These are phyloP conservation scores for Paramecium sexaurelia DNA, from an alignment of 73 alveolate genomes.

Conservation along the genomic window DNA sequence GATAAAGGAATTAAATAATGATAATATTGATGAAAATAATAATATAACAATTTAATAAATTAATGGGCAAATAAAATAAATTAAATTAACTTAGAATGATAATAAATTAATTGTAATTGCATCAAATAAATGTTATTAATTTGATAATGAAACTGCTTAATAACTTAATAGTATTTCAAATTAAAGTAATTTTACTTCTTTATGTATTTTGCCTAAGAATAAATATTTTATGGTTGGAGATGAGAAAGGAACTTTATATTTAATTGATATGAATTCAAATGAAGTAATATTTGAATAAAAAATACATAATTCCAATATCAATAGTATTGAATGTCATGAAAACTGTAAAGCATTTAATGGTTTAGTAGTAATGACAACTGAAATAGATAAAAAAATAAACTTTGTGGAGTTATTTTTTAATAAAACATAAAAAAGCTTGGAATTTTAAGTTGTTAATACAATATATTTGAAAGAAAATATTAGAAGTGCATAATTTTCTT, in stretches of 20 bases:
- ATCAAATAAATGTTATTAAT: slow-evolving; percentile 43
- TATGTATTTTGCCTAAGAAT: slow-evolving; percentile 77
- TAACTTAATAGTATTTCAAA: slow-evolving; percentile 62
- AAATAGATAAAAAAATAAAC: slow-evolving; percentile 80
- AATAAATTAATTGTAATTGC: slow-evolving; percentile 41
- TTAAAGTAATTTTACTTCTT: slow-evolving; percentile 61
- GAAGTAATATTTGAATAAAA: slow-evolving; percentile 77
- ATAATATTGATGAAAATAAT: neutral
- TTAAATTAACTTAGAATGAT: slow-evolving; percentile 49
- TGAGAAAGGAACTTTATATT: slow-evolving; percentile 71
- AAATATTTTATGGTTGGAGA: slow-evolving; percentile 78
- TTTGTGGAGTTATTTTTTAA: slow-evolving; percentile 74
- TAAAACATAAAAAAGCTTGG: slow-evolving; percentile 45
- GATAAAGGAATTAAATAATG: neutral
- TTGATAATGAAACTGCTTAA: slow-evolving; percentile 69
- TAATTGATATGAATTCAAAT: slow-evolving; percentile 71
- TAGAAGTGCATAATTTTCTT: slow-evolving; percentile 75
- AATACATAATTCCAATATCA: slow-evolving; percentile 46
- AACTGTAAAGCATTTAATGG: slow-evolving; percentile 66
- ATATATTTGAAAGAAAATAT: slow-evolving; percentile 57
- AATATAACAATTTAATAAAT: neutral
- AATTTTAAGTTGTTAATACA: neutral
- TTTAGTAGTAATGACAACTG: slow-evolving; percentile 74
- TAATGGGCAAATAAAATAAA: neutral
- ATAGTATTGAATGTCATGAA: slow-evolving; percentile 42